Evolutionary conservation across 2,329 filamentous ascomycete genomes (phyloP).

Genomic region (Elsinoe necatrix): DNA sequence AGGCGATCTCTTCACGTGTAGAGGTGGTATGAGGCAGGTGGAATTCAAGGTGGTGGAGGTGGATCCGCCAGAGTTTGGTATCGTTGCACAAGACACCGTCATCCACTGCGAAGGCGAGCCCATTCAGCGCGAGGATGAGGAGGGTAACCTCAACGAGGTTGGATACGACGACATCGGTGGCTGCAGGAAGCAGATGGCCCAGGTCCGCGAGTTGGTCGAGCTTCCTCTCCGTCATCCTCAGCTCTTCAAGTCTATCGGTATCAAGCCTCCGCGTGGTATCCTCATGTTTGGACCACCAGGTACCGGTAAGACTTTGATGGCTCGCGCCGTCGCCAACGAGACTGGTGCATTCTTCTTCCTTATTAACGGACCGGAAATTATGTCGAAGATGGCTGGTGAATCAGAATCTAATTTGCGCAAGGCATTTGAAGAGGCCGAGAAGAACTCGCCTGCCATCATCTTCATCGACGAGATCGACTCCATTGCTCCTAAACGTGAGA

Average conservation of each 20-base stretch:
- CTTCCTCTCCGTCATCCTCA: conserved; percentile 92
- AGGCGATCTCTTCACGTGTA: conserved; percentile 94
- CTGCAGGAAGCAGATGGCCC: conserved; percentile 99
- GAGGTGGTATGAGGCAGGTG: conserved; percentile 96
- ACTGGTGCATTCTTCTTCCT: conserved; percentile 99
- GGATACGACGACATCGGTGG: conserved; percentile 99
- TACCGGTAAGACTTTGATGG: conserved; percentile 99
- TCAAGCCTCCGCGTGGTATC: conserved; percentile 97
- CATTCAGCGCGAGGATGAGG: conserved; percentile 96
- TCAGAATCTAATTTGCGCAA: conserved; percentile 97
- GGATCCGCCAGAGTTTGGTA: conserved; percentile 95
- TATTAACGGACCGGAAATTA: conserved; percentile 98
- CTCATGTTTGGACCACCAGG: conserved; percentile 88
- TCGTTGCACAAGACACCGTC: conserved; percentile 96
- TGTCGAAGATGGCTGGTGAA: conserved; percentile 99
- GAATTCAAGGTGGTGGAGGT: conserved; percentile 99
- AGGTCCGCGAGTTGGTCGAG: conserved; percentile 98
- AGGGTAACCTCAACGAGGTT: conserved; percentile 98
- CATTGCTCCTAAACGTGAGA: conserved; percentile 98
- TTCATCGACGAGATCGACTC: conserved; percentile 99
- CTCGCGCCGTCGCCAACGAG: conserved; percentile 96
- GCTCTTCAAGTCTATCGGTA: conserved; percentile 99
- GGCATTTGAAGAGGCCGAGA: conserved; percentile 99
- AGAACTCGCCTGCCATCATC: conserved; percentile 98
- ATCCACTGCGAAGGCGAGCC: conserved; percentile 97